Evolutionary conservation across 768 basidiomycete genomes (phyloP).

Genomic region (Suillus luteus): DNA sequence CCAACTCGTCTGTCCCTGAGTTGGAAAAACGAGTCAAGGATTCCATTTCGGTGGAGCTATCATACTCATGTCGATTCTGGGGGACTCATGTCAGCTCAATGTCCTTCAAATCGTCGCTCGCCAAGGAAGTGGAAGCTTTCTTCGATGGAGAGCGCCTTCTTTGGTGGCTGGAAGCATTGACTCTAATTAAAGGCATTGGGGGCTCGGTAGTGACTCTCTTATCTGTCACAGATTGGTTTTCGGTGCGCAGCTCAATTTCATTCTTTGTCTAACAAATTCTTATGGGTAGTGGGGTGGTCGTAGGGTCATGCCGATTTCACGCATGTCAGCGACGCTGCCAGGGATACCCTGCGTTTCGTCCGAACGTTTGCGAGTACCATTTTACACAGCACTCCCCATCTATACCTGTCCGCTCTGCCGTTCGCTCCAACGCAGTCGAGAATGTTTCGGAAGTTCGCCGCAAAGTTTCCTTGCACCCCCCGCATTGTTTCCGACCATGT

Average conservation of each 20-base stretch:
- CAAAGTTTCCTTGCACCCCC: background rate
- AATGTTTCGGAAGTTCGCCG: slow-evolving; percentile 19
- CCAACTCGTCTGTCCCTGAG: slow-evolving; percentile 24
- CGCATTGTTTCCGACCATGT: slow-evolving; percentile 1
- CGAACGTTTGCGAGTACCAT: slow-evolving; percentile 16
- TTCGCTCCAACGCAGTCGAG: slow-evolving; percentile 27
- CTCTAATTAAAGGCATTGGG: slow-evolving; percentile 20
- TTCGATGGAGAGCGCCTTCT: slow-evolving; percentile 18
- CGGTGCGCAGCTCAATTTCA: background rate
- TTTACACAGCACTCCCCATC: slow-evolving; percentile 23
- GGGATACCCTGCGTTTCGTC: slow-evolving; percentile 19
- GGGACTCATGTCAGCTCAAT: slow-evolving; percentile 28
- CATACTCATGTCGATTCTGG: slow-evolving; percentile 37
- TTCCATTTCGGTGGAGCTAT: slow-evolving; percentile 26
- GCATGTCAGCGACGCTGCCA: background rate
- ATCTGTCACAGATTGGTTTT: background rate
- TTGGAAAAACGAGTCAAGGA: slow-evolving; percentile 15
- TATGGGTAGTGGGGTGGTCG: background rate
- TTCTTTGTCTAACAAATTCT: background rate
- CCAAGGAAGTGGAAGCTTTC: slow-evolving; percentile 21
- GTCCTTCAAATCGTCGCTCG: slow-evolving; percentile 2
- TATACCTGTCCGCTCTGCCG: slow-evolving; percentile 29
- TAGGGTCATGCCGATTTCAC: slow-evolving; percentile 6
- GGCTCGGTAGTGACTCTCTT: background rate
- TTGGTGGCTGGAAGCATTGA: background rate